A percentile compares a stretch with the other conserved stretches of the same genome.
These are phyloP conservation scores for Heracleum sosnowskyi DNA, from an alignment of 129 eudicot species.

Conservation along the genomic window DNA sequence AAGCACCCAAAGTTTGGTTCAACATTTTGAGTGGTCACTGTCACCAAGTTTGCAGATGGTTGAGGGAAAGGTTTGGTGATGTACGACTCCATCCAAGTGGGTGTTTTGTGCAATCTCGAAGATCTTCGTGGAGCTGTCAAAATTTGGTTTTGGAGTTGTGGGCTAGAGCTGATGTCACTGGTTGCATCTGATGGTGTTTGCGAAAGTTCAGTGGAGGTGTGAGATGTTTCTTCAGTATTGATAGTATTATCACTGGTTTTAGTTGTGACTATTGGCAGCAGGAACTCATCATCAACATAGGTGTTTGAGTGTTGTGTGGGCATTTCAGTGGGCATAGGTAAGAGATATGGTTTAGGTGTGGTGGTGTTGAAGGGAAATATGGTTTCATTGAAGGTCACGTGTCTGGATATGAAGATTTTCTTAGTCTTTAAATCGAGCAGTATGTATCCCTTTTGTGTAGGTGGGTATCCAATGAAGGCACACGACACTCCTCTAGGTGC, in stretches of 20 bases:
- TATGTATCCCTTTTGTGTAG: too few relatives aligned
- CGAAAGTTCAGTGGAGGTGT: neutral
- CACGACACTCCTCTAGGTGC: too few relatives aligned
- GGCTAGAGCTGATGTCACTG: neutral
- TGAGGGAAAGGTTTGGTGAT: neutral
- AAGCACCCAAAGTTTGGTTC: neutral
- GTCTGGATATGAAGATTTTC: too few relatives aligned
- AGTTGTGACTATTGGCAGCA: too few relatives aligned
- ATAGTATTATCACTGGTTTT: accelerated
- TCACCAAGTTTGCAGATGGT: neutral
- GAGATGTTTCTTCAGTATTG: neutral
- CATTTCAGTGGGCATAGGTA: neutral
- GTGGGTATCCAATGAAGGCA: too few relatives aligned
- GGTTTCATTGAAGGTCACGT: neutral
- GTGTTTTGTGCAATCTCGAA: neutral
- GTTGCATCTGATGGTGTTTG: too few relatives aligned
- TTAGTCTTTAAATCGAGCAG: too few relatives aligned
- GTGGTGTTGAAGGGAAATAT: neutral
- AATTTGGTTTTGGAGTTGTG: neutral
- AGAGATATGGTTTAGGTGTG: neutral
- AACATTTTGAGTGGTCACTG: neutral
- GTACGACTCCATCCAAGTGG: neutral
- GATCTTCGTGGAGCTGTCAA: neutral
- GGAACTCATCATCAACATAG: neutral
- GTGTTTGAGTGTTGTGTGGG: neutral